phyloP scores from a whole-genome alignment of 1,139 yeast species.

The Candida glucosophila region DNA sequence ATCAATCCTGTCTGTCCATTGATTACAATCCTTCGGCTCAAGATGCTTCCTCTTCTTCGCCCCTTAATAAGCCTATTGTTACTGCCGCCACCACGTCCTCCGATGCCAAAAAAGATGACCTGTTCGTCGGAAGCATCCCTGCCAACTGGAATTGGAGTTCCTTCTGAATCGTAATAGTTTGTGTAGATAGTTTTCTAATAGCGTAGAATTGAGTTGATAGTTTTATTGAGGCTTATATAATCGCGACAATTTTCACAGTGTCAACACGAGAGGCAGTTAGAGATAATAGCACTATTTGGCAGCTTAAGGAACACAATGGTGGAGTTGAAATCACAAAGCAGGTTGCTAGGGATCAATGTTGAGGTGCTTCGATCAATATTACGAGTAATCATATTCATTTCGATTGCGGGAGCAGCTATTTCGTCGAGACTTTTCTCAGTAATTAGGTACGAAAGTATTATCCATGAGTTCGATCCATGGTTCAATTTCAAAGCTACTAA shows the following conservation, averaged over 20 bases:
- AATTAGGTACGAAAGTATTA: conserved; percentile 85
- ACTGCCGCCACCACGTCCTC: too few relatives aligned
- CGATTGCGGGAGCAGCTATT: conserved; percentile 84
- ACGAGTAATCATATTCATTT: conserved; percentile 55
- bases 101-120: too few relatives aligned
- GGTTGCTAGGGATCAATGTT: conserved; percentile 27
- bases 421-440: conserved; percentile 79
- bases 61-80: too few relatives aligned
- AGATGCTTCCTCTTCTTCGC: too few relatives aligned
- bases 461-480: conserved; percentile 99
- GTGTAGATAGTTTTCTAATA: neutral
- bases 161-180: conserved; percentile 23
- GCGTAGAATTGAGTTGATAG: neutral
- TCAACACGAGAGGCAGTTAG: conserved; percentile 3
- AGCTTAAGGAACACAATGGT: conserved; percentile 6
- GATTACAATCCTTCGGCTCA: too few relatives aligned
- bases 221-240: conserved; percentile 4
- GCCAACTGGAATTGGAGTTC: conserved; percentile 81
- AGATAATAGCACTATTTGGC: conserved; percentile 1
- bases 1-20: too few relatives aligned
- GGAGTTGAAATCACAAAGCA: conserved; percentile 11
- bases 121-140: conserved; percentile 49
- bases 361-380: conserved; percentile 42
- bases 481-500: conserved; percentile 94
- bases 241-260: conserved; percentile 6